Percentiles rank a stretch among this genome's conserved stretches.
phyloP scores from a whole-genome alignment of 2,329 filamentous ascomycete genomes.

The Ceratocystis alfenasii region DNA sequence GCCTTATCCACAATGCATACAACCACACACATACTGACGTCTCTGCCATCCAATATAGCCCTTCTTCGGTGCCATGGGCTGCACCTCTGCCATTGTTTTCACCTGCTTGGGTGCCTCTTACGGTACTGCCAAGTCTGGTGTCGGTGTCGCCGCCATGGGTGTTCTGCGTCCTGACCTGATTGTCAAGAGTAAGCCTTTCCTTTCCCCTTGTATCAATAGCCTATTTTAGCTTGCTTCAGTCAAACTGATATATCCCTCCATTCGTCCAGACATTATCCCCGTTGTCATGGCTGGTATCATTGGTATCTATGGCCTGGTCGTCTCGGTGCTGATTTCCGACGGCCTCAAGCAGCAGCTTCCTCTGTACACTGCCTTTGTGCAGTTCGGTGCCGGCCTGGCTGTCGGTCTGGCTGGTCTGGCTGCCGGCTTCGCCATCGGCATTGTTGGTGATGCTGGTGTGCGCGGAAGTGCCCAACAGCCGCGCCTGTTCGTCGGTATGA shows the following conservation, averaged over 20 bases:
- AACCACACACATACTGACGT: constrained; percentile 28
- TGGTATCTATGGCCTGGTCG: constrained; percentile 91
- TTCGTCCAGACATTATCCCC: constrained; percentile 75
- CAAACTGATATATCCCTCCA: too few species aligned
- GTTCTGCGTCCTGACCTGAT: constrained; percentile 95
- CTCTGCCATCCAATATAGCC: constrained; percentile 36
- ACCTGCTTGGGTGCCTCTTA: constrained; percentile 95
- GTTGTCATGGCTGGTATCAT: constrained; percentile 99
- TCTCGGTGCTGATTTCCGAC: constrained; percentile 77
- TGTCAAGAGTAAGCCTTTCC: constrained; percentile 69
- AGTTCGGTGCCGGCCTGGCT: constrained; percentile 69
- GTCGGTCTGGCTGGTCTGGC: constrained; percentile 75
- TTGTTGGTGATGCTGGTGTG: constrained; percentile 80
- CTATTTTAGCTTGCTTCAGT: too few species aligned
- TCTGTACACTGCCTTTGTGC: constrained; percentile 74
- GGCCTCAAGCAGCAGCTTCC: constrained; percentile 59
- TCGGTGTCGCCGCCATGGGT: constrained; percentile 97
- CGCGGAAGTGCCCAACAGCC: constrained; percentile 75
- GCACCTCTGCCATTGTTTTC: constrained; percentile 93
- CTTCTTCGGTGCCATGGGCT: constrained; percentile 97
- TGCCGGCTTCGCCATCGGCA: constrained; percentile 76
- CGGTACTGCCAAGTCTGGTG: constrained; percentile 97
- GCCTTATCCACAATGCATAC: not conserved
- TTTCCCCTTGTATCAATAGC: too few species aligned
- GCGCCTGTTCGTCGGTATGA: constrained; percentile 90